Conservation (phyloP, 495 filamentous ascomycete species). For the Hapsidospora chrysogenum region DNA sequence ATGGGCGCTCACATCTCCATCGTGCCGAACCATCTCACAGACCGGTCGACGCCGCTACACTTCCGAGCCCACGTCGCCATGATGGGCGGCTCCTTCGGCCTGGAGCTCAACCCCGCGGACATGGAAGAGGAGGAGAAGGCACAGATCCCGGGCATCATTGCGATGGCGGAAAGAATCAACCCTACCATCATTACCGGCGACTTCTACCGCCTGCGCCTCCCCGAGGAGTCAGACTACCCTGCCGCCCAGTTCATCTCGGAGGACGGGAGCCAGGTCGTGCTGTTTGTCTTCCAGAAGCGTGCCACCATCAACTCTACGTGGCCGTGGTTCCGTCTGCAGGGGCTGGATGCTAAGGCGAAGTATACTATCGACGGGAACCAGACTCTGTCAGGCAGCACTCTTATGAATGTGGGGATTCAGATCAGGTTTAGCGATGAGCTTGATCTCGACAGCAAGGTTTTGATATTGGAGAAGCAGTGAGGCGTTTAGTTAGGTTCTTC, state of each 20-base stretch:
- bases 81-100: conserved; percentile 40
- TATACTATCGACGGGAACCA: conserved; percentile 23
- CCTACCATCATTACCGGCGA: conserved; percentile 32
- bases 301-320: conserved; percentile 24
- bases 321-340: conserved; percentile 26
- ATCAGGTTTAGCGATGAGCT: conserved; percentile 11
- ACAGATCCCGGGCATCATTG: conserved; percentile 27
- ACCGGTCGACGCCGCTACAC: conserved; percentile 25
- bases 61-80: conserved; percentile 40
- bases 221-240: conserved; percentile 37
- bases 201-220: conserved; percentile 32
- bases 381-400: conserved; percentile 24
- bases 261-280: conserved; percentile 20
- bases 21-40: conserved; percentile 33
- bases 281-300: conserved; percentile 33
- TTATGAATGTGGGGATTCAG: conserved; percentile 33
- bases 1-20: conserved; percentile 41
- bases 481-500: too few species aligned
- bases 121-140: conserved; percentile 24
- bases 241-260: conserved; percentile 33
- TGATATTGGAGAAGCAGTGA: too few species aligned
- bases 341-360: conserved; percentile 23
- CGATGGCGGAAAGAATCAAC: conserved; percentile 29
- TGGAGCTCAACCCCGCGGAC: conserved; percentile 32
- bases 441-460: conserved; percentile 25